A percentile compares a stretch with the other conserved stretches of the same genome.
These are phyloP conservation scores for Pseudocercospora crystallina DNA, from an alignment of 2,329 filamentous ascomycete species.

Conservation along the genomic window DNA sequence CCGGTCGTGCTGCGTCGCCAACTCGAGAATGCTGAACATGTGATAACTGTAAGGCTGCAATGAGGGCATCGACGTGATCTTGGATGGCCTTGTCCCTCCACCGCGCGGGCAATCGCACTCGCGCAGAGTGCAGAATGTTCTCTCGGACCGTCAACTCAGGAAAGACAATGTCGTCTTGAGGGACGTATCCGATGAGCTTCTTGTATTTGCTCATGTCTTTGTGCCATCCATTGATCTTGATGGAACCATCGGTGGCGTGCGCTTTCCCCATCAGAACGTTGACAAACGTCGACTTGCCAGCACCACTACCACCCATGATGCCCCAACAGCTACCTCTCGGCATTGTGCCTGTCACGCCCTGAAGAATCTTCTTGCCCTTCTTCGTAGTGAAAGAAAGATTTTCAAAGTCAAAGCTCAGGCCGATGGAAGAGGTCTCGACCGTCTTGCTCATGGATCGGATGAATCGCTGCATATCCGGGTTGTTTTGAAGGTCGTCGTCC, in stretches of 20 bases:
- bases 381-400: constrained; percentile 40
- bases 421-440: constrained; percentile 53
- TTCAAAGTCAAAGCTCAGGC: constrained; percentile 55
- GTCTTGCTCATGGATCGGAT: constrained; percentile 55
- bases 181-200: constrained; percentile 62
- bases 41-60: constrained; percentile 54
- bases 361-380: constrained; percentile 44
- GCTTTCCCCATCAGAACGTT: constrained; percentile 63
- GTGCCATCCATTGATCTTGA: constrained; percentile 54
- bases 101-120: constrained; percentile 53
- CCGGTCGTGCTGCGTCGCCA: constrained; percentile 52
- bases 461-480: constrained; percentile 49
- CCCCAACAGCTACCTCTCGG: constrained; percentile 56
- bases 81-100: constrained; percentile 54
- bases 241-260: constrained; percentile 49
- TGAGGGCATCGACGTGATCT: constrained; percentile 56
- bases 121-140: constrained; percentile 61
- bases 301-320: constrained; percentile 61
- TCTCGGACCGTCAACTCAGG: constrained; percentile 62
- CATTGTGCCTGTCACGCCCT: constrained; percentile 57
- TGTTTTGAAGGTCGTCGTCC: constrained; percentile 30
- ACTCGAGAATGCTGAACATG: constrained; percentile 55
- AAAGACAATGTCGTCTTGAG: constrained; percentile 61
- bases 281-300: constrained; percentile 60
- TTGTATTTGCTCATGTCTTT: constrained; percentile 52